These are phyloP conservation scores for Prunus mume DNA, from an alignment of 306 rosid genomes.

Conservation along the genomic window DNA sequence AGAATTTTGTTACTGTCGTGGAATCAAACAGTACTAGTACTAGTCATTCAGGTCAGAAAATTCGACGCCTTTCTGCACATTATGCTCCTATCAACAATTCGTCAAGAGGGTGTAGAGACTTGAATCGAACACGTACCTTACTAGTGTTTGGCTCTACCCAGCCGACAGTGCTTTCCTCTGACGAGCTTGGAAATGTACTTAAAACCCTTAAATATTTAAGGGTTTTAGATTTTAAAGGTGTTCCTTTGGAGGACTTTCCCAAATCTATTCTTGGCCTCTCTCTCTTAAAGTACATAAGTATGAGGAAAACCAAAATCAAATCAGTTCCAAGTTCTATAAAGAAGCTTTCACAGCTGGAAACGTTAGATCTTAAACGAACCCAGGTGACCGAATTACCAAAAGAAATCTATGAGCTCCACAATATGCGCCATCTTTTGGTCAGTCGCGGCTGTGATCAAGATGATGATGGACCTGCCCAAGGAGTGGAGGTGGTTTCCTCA, in stretches of 20 bases:
- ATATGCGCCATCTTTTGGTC: conserved; percentile 17
- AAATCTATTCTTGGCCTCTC: background rate
- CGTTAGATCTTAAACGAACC: conserved; percentile 18
- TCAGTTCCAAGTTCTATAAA: background rate
- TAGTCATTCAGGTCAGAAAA: background rate
- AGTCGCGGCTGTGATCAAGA: background rate
- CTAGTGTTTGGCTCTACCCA: conserved; percentile 1
- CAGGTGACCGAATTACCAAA: conserved; percentile 5
- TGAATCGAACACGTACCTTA: background rate
- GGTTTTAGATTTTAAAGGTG: background rate
- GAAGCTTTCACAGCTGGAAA: conserved; percentile 3
- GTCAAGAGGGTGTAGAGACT: background rate
- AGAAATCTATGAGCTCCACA: background rate
- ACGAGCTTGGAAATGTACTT: background rate
- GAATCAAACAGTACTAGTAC: background rate
- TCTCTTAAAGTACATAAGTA: conserved; percentile 1
- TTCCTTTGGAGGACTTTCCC: background rate
- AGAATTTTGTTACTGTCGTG: background rate
- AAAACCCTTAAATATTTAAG: background rate
- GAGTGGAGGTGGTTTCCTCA: background rate
- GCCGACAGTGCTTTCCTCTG: no score
- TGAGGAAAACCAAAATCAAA: background rate
- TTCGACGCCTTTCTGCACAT: conserved; percentile 6
- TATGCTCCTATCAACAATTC: background rate
- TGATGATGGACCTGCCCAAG: background rate